Conservation (phyloP, 2,329 filamentous ascomycete genomes). For the Neurospora sp. region DNA sequence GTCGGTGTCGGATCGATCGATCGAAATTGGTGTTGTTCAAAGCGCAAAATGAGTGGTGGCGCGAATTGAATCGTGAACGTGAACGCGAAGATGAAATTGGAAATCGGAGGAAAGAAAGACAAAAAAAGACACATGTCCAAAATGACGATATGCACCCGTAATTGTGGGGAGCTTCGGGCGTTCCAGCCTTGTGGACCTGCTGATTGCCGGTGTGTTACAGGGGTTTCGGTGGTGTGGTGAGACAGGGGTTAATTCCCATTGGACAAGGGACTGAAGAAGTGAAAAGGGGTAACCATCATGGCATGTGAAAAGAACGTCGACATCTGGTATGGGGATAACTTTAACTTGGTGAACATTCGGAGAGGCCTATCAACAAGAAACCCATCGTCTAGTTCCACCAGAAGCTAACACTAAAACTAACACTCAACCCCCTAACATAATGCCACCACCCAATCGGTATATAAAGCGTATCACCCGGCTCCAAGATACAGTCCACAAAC, state of each 20-base stretch:
- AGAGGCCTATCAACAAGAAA: no score
- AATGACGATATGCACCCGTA: not conserved
- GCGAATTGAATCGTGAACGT: not conserved
- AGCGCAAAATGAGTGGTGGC: not conserved
- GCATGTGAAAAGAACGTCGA: not conserved
- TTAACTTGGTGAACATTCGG: not conserved
- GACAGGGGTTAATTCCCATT: not conserved
- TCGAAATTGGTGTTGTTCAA: not conserved
- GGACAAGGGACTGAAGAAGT: not conserved
- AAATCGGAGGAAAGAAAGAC: not conserved
- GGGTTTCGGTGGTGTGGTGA: not conserved
- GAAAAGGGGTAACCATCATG: not conserved
- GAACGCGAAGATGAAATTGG: not conserved
- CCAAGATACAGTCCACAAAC: slow-evolving; percentile 69
- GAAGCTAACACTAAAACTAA: slow-evolving; percentile 92
- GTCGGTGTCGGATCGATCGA: not conserved
- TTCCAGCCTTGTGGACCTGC: not conserved
- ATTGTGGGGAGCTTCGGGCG: not conserved
- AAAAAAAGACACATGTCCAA: not conserved
- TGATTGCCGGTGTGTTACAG: not conserved
- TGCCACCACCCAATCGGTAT: slow-evolving; percentile 98
- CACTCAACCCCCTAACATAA: slow-evolving; percentile 75
- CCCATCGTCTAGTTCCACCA: slow-evolving; percentile 62
- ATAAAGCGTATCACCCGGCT: slow-evolving; percentile 75
- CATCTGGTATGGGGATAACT: not conserved